These are phyloP conservation scores for Dictyostelium firmibasis DNA, from an alignment of 78 protist genomes.

Conservation along the genomic window DNA sequence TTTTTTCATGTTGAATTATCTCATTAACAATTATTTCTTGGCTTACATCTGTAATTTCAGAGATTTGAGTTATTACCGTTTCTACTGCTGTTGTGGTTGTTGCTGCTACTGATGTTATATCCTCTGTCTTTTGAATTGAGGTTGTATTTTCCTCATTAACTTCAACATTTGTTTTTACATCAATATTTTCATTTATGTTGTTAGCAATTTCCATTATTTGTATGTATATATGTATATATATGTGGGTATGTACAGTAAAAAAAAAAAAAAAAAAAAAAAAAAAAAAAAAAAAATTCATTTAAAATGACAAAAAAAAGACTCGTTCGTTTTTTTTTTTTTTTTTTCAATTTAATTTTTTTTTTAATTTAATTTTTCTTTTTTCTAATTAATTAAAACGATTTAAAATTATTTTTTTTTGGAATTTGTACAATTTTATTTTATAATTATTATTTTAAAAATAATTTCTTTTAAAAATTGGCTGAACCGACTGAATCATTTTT, in stretches of 20 bases:
- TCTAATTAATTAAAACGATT: too few relatives aligned
- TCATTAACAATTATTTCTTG: neutral
- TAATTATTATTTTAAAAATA: too few relatives aligned
- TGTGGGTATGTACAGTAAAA: neutral
- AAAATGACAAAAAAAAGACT: neutral
- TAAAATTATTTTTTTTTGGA: neutral
- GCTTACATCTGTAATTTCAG: too few relatives aligned
- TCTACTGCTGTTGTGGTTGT: neutral
- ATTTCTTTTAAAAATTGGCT: neutral
- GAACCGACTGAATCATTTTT: neutral
- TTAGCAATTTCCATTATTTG: neutral
- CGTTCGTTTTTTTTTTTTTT: neutral
- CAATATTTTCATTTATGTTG: neutral
- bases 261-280: neutral
- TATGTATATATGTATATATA: neutral
- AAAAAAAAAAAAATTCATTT: neutral
- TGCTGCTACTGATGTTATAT: neutral
- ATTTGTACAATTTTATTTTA: too few relatives aligned
- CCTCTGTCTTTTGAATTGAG: neutral
- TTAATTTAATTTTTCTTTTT: too few relatives aligned
- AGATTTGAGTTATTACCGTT: too few relatives aligned
- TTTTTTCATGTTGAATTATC: neutral
- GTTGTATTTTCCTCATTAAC: neutral
- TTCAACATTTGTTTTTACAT: neutral
- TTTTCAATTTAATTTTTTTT: too few relatives aligned